Percentiles rank a stretch among this genome's conserved stretches.
Evolutionary conservation across 352 stramenopile genomes (phyloP).

Genomic region (Vaucheria bursata): DNA sequence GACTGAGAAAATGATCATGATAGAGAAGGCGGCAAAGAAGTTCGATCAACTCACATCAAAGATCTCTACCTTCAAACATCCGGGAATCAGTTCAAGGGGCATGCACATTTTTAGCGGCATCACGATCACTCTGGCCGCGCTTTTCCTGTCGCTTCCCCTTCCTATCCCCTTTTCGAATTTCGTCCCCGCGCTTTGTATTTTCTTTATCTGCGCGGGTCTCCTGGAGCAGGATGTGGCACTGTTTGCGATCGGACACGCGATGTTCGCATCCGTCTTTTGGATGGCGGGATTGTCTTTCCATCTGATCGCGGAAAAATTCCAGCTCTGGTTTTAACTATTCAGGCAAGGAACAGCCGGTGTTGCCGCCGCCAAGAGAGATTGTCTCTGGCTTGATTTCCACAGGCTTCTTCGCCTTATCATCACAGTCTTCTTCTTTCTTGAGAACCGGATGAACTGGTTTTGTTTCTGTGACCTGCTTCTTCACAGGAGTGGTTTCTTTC

Average conservation of each 20-base stretch:
- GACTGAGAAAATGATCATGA: background rate
- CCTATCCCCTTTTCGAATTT: background rate
- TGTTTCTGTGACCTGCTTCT: no score
- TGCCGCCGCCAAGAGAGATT: background rate
- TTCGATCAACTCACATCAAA: no score
- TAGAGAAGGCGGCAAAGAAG: background rate
- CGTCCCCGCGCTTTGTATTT: background rate
- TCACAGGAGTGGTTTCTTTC: no score
- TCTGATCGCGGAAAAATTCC: no score
- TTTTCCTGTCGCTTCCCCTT: background rate
- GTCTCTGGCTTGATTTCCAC: background rate
- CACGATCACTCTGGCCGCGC: background rate
- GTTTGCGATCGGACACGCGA: background rate
- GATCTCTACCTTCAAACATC: no score
- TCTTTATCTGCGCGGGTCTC: background rate
- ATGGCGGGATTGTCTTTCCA: background rate
- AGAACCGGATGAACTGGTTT: background rate
- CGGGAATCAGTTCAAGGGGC: background rate
- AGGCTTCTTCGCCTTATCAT: background rate
- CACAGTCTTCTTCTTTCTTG: background rate
- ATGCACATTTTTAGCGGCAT: background rate
- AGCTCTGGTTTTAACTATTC: background rate
- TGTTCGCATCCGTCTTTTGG: background rate
- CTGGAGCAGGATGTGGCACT: background rate
- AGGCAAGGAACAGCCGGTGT: background rate